Percentiles rank a stretch among this genome's conserved stretches.
Conservation (phyloP, 805 yeast species). For the Ogataea ramenticola region DNA sequence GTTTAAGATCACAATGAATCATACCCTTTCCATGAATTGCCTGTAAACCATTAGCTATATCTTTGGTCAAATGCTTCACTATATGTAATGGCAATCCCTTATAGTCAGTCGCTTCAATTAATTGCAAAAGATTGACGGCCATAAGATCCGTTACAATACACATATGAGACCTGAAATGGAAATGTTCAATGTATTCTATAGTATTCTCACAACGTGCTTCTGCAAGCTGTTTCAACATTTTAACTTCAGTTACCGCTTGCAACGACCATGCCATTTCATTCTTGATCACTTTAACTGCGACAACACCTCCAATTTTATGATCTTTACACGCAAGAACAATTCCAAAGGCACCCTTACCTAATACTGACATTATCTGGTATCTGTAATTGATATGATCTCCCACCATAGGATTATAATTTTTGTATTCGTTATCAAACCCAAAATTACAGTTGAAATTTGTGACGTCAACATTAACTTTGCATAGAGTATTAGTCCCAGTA, state of each 20-base stretch:
- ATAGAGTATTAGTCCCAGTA: conserved; percentile 31
- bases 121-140: conserved; percentile 58
- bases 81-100: conserved; percentile 39
- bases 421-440: conserved; percentile 66
- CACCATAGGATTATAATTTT: conserved; percentile 46
- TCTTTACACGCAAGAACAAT: conserved; percentile 65
- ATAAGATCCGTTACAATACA: conserved; percentile 74
- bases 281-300: conserved; percentile 74
- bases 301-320: conserved; percentile 46
- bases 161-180: conserved; percentile 74
- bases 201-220: conserved; percentile 27
- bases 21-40: conserved; percentile 49
- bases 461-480: conserved; percentile 25
- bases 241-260: conserved; percentile 75
- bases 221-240: conserved; percentile 46
- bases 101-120: conserved; percentile 41
- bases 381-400: conserved; percentile 76
- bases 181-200: conserved; percentile 58
- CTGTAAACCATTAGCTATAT: conserved; percentile 52
- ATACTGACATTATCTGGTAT: conserved; percentile 48
- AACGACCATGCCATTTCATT: conserved; percentile 66
- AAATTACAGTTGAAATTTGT: conserved; percentile 39
- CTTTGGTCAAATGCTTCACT: conserved; percentile 39
- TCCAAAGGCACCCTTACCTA: conserved; percentile 84
- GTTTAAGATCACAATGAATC: conserved; percentile 82